Conservation (phyloP, 768 basidiomycete species). For the Tricholoma terreum region DNA sequence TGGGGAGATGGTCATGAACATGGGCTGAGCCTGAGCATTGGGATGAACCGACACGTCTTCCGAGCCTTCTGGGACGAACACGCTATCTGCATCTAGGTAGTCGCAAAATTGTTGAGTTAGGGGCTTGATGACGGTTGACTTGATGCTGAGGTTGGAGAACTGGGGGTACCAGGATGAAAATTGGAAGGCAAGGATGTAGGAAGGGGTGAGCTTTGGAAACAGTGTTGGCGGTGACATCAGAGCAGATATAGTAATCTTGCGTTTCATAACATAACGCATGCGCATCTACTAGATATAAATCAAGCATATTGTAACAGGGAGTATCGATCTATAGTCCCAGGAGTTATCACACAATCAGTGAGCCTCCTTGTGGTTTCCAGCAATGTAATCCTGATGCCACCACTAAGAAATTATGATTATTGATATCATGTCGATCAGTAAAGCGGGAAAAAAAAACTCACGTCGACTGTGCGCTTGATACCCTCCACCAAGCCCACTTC, state of each 20-base stretch:
- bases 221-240: conserved; percentile 16
- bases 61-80: conserved; percentile 78
- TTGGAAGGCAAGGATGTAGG: conserved; percentile 68
- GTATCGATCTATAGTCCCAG: too few relatives aligned
- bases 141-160: conserved; percentile 62
- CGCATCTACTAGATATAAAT: background rate
- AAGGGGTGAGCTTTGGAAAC: conserved; percentile 52
- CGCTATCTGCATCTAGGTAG: conserved; percentile 82
- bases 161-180: conserved; percentile 83
- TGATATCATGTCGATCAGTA: background rate
- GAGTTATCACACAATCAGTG: conserved; percentile 20
- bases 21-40: background rate
- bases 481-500: conserved; percentile 88
- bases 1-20: conserved; percentile 22
- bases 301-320: background rate
- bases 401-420: conserved; percentile 28
- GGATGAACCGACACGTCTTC: conserved; percentile 61
- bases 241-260: background rate
- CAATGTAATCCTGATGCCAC: conserved; percentile 44
- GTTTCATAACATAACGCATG: background rate
- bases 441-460: conserved; percentile 31
- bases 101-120: conserved; percentile 58
- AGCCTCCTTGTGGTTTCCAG: conserved; percentile 38
- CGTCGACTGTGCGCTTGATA: conserved; percentile 72
- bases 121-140: conserved; percentile 72